Conservation (phyloP, 495 filamentous ascomycete species). For the Trichoderma orchidacearum region DNA sequence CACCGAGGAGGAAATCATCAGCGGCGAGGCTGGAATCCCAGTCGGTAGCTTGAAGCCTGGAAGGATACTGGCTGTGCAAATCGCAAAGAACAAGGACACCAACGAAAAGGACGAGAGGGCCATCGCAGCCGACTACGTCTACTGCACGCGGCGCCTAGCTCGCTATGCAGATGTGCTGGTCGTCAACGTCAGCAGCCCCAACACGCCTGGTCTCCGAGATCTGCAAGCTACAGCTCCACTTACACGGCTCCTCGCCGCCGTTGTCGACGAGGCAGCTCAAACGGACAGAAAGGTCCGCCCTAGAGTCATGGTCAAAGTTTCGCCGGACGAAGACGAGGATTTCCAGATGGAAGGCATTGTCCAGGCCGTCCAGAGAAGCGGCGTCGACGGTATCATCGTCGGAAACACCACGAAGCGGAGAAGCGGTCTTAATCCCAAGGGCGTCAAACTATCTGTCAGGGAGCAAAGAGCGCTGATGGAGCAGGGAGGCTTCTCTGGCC, state of each 20-base stretch:
- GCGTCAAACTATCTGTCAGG: constrained; percentile 44
- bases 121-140: constrained; percentile 72
- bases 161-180: constrained; percentile 87
- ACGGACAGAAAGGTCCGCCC: constrained; percentile 60
- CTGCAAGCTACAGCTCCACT: constrained; percentile 73
- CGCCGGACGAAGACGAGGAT: constrained; percentile 79
- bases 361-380: constrained; percentile 67
- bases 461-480: constrained; percentile 59
- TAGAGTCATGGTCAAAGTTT: constrained; percentile 91
- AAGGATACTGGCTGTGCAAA: constrained; percentile 75
- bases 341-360: constrained; percentile 77
- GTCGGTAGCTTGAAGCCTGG: constrained; percentile 66
- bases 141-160: constrained; percentile 68
- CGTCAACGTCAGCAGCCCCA: constrained; percentile 93
- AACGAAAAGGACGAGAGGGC: constrained; percentile 72
- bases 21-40: constrained; percentile 46
- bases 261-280: constrained; percentile 59
- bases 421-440: constrained; percentile 49
- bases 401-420: constrained; percentile 89
- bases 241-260: constrained; percentile 63
- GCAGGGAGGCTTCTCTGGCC: constrained; percentile 81
- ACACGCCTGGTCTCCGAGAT: constrained; percentile 78
- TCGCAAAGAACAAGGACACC: constrained; percentile 93
- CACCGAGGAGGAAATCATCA: constrained; percentile 56
- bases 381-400: constrained; percentile 92